Evolutionary conservation across 805 yeast genomes (phyloP).

Genomic region (Barnettozyma populi): DNA sequence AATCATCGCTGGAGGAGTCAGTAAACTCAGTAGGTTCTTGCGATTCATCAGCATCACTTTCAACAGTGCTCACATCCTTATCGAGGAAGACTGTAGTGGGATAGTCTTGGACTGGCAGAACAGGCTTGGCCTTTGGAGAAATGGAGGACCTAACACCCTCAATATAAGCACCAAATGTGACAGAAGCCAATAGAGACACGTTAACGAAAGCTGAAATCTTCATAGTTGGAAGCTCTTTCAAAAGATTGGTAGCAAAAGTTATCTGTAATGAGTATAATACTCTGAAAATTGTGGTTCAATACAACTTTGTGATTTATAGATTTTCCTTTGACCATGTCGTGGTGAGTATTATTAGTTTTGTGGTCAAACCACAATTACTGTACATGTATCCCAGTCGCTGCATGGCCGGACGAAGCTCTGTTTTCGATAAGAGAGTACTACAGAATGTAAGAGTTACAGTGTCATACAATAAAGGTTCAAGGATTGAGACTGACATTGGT

Average conservation of each 20-base stretch:
- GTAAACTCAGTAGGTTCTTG: slow-evolving; percentile 1
- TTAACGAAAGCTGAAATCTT: slow-evolving; percentile 1
- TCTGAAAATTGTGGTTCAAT: not conserved
- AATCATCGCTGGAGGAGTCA: not conserved
- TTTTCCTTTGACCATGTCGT: not conserved
- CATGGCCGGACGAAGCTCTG: no score
- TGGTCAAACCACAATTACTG: not conserved
- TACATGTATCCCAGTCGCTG: no score
- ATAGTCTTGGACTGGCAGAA: not conserved
- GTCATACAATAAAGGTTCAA: not conserved
- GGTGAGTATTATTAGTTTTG: not conserved
- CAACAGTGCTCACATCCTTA: not conserved
- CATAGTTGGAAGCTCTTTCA: not conserved
- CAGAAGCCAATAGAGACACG: not conserved
- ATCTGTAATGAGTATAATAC: not conserved
- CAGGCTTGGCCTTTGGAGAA: slow-evolving; percentile 4
- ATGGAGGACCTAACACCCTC: not conserved
- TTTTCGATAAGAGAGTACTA: no score
- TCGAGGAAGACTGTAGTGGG: not conserved
- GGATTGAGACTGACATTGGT: not conserved
- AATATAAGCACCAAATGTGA: not conserved
- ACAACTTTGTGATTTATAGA: not conserved
- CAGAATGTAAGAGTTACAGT: not conserved
- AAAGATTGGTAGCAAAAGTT: not conserved
- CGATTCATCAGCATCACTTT: slow-evolving; percentile 1